Evolutionary conservation across 1,139 yeast genomes (phyloP), one percentile per base, ranked within the genome.

Genomic region (Pichia kudriavzevii): DNA sequence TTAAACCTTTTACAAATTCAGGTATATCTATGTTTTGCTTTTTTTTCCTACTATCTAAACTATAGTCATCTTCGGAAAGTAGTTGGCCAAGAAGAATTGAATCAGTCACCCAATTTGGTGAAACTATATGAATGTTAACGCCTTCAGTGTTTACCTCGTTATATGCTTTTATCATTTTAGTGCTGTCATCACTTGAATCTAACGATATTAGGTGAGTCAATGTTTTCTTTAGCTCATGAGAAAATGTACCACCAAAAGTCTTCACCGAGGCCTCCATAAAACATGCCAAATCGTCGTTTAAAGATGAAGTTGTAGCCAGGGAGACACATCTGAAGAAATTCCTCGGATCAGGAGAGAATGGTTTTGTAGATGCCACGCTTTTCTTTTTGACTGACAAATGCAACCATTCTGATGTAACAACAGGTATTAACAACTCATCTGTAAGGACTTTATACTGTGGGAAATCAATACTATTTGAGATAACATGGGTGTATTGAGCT

Each of bases 141-240:
- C 44, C 63, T 58, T 66, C 54, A 2, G 58, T 56, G 13, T 50
- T 50, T 3, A 49, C 57, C 2, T 56, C 60, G 13, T 61, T 58
- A 13, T 61, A 56, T 14, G 61, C 63, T 2, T 67, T 60, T 1
- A 66, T 64, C 24, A 56, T 45, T 22, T 60, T 55, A 17, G 63
- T 56, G 23, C 64, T 40, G 6, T 49, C 78, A 43, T 79, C 79
- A 22, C 70, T 59, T 19, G 69, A 53, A 45, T 72, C 74, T 8
- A 59, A 51, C 0, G 94, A 72, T 12, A 88, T 63, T 32, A 85
- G 65, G 62, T 88, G 96, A 0, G 96, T 84, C 2, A 94, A 82
- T 43, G 69, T 69, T 35, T 70, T 69, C 8, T 84, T 75, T 23
- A 87, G 58, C n/a, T 68, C 66, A 38, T 78, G 79, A 37, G 75